phyloP scores from a whole-genome alignment of 345 rosid species.

The Eucalyptus brandiana region DNA sequence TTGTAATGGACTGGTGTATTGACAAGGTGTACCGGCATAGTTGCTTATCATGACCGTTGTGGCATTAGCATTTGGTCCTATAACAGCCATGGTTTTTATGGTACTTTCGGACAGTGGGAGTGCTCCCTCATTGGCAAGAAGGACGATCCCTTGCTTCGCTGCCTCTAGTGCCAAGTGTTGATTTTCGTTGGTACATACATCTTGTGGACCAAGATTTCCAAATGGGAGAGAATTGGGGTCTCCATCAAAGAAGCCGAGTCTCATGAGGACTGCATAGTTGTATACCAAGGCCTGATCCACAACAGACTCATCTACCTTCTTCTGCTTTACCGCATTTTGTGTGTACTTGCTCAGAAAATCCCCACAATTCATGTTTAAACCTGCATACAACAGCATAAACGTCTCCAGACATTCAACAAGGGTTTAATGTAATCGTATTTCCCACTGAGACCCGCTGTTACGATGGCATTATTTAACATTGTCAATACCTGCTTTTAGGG shows the following conservation, averaged over 20 bases:
- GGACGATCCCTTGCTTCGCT: conserved; percentile 37
- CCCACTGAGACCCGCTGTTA: background rate
- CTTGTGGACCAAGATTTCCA: conserved; percentile 33
- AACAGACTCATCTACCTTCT: conserved; percentile 21
- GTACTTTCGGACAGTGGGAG: conserved; percentile 23
- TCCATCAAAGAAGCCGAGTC: conserved; percentile 47
- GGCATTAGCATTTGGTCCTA: conserved; percentile 40
- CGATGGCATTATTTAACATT: background rate
- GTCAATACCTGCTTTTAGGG: conserved; percentile 27
- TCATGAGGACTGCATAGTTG: conserved; percentile 25
- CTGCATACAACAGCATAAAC: background rate
- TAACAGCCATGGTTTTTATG: conserved; percentile 10
- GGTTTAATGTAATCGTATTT: background rate
- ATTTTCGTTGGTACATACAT: conserved; percentile 29
- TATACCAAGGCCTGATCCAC: conserved; percentile 29
- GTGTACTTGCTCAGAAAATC: conserved; percentile 22
- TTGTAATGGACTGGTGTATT: conserved; percentile 33
- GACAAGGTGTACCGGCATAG: conserved; percentile 37
- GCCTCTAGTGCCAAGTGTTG: conserved; percentile 29
- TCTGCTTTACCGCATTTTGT: conserved; percentile 15
- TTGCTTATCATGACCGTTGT: conserved; percentile 29
- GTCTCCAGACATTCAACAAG: background rate
- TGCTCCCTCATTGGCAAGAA: conserved; percentile 22
- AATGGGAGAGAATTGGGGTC: conserved; percentile 18
- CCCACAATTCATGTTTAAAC: conserved; percentile 42